Percentiles rank a stretch among this genome's conserved stretches.
Conservation (phyloP, 495 filamentous ascomycete genomes). For the Massariosphaeria phaeospora region DNA sequence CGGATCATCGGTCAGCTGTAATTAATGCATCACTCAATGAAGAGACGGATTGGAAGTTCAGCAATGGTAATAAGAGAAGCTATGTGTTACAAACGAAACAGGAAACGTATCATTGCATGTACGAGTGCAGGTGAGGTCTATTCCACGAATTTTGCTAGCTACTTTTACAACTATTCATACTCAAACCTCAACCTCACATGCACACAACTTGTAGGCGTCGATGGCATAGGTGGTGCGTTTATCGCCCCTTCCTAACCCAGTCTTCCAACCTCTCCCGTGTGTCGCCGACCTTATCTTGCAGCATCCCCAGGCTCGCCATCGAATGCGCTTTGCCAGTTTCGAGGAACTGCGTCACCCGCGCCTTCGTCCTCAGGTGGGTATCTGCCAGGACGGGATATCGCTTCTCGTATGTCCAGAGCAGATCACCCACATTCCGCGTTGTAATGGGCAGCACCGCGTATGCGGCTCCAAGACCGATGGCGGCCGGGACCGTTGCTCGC, state of each 20-base stretch:
- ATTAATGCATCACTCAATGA: too few relatives aligned
- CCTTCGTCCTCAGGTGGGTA: conserved; percentile 62
- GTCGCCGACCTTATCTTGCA: conserved; percentile 70
- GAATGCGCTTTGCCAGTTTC: conserved; percentile 66
- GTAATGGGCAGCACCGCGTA: conserved; percentile 42
- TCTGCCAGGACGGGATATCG: conserved; percentile 72
- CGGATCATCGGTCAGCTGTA: too few relatives aligned
- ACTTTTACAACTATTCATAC: conserved; percentile 7
- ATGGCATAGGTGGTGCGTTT: too few relatives aligned
- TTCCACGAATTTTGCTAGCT: neutral
- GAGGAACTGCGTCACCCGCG: conserved; percentile 63
- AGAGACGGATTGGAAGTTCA: too few relatives aligned
- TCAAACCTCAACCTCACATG: too few relatives aligned
- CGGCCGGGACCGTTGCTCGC: conserved; percentile 56
- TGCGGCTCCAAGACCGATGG: conserved; percentile 40
- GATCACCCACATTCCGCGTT: conserved; percentile 72
- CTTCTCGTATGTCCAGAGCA: conserved; percentile 88
- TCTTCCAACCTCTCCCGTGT: conserved; percentile 72
- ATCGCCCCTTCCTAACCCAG: conserved; percentile 86
- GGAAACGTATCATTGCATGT: neutral
- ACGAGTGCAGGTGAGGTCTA: neutral
- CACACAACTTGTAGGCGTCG: too few relatives aligned
- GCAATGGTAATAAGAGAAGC: too few relatives aligned
- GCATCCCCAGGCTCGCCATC: conserved; percentile 61
- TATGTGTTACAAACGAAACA: neutral